Evolutionary conservation across 805 yeast genomes (phyloP).

Genomic region (Cephaloascus fragrans): DNA sequence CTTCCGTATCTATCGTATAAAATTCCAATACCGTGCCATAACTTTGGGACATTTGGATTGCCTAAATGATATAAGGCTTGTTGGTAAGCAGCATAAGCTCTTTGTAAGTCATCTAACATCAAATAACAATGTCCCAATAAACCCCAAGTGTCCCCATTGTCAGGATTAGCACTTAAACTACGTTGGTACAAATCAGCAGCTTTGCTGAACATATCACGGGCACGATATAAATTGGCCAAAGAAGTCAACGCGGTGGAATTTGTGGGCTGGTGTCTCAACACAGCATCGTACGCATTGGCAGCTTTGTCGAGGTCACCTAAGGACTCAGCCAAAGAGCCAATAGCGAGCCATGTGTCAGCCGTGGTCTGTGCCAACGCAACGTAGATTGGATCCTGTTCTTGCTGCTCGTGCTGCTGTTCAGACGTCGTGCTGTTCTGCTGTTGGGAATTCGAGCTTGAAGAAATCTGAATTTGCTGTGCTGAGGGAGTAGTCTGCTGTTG

Average conservation of each 20-base stretch:
- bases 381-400: conserved; percentile 6
- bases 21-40: conserved; percentile 99
- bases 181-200: conserved; percentile 93
- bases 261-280: conserved; percentile 77
- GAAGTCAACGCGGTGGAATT: conserved; percentile 79
- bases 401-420: conserved; percentile 1
- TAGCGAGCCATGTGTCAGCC: conserved; percentile 80
- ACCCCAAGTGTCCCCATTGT: conserved; percentile 96
- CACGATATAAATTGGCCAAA: conserved; percentile 80
- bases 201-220: conserved; percentile 82
- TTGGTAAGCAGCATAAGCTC: conserved; percentile 95
- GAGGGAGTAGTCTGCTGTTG: too few species aligned
- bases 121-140: conserved; percentile 91
- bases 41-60: conserved; percentile 90
- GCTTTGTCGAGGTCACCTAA: conserved; percentile 87
- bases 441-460: too few species aligned
- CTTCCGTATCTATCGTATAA: conserved; percentile 94
- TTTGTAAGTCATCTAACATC: conserved; percentile 91
- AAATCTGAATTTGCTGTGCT: too few species aligned
- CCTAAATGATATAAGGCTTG: conserved; percentile 86
- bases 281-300: conserved; percentile 78
- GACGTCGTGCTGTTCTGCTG: conserved; percentile 1
- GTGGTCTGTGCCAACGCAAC: conserved; percentile 38
- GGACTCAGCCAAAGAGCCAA: conserved; percentile 83
- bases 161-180: conserved; percentile 72